These are phyloP conservation scores for Trichoderma asperellum DNA, from an alignment of 2,329 filamentous ascomycete genomes.

Conservation along the genomic window DNA sequence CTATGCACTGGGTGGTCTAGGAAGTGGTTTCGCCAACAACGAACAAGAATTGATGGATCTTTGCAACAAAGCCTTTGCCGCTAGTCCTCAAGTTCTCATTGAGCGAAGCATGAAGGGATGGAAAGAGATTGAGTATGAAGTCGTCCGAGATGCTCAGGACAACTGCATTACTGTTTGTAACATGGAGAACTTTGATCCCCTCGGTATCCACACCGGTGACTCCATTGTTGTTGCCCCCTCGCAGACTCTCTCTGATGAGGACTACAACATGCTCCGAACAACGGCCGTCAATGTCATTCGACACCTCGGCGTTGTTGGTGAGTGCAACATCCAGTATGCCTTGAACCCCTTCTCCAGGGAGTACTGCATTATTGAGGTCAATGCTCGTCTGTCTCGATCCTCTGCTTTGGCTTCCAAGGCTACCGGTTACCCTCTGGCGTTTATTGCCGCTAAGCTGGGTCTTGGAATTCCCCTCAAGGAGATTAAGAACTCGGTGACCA, in stretches of 20 bases:
- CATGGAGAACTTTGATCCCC: constrained; percentile 99
- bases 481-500: constrained; percentile 94
- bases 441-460: constrained; percentile 95
- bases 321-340: constrained; percentile 99
- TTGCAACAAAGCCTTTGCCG: constrained; percentile 92
- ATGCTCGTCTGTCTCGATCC: constrained; percentile 91
- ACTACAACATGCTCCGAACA: constrained; percentile 98
- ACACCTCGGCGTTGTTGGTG: constrained; percentile 94
- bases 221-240: constrained; percentile 98
- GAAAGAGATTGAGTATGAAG: constrained; percentile 99
- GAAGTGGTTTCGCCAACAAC: constrained; percentile 93
- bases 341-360: constrained; percentile 93
- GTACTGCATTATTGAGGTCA: constrained; percentile 99
- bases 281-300: constrained; percentile 97
- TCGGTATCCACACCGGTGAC: constrained; percentile 97
- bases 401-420: constrained; percentile 96
- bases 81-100: constrained; percentile 92
- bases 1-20: constrained; percentile 91
- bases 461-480: constrained; percentile 94
- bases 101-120: constrained; percentile 99
- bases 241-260: constrained; percentile 93
- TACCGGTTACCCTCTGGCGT: constrained; percentile 93
- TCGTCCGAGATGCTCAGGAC: constrained; percentile 91
- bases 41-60: constrained; percentile 80
- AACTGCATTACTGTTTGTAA: constrained; percentile 99